phyloP scores from a whole-genome alignment of 1,284 basidiomycete species.

The Erythrobasidium hasegawianum region DNA sequence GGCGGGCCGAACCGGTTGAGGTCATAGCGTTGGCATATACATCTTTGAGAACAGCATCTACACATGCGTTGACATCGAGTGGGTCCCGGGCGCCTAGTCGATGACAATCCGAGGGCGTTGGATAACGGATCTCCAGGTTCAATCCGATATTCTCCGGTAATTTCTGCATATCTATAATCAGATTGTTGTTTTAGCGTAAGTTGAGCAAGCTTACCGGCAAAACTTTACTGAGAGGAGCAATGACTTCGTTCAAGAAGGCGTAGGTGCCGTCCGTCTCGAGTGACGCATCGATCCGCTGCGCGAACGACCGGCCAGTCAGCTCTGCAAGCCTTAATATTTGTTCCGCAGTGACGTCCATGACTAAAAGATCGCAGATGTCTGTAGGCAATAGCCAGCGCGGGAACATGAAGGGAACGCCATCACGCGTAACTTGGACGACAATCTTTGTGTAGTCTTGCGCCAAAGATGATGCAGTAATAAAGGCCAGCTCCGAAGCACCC shows the following conservation, averaged over 20 bases:
- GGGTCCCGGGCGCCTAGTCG: constrained; percentile 49
- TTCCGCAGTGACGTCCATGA: constrained; percentile 72
- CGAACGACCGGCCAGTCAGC: constrained; percentile 51
- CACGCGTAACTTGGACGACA: constrained; percentile 85
- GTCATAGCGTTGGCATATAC: constrained; percentile 56
- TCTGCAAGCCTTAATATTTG: constrained; percentile 71
- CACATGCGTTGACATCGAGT: constrained; percentile 70
- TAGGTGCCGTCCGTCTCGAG: constrained; percentile 13
- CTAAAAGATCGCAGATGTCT: constrained; percentile 68
- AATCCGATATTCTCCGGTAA: constrained; percentile 70
- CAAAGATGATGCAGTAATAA: constrained; percentile 77
- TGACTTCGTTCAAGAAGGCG: neutral
- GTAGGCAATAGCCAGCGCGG: constrained; percentile 69
- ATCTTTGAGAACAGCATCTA: constrained; percentile 73
- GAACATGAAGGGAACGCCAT: constrained; percentile 79
- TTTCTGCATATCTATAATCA: no score
- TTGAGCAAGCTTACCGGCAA: constrained; percentile 11
- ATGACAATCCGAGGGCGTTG: constrained; percentile 53
- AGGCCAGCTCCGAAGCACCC: constrained; percentile 43
- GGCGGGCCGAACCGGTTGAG: constrained; percentile 25
- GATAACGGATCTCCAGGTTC: constrained; percentile 72
- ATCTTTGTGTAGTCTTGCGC: constrained; percentile 81
- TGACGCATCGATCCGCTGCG: neutral
- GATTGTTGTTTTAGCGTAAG: neutral
- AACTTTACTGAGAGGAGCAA: constrained; percentile 24